Conservation (phyloP, 345 rosid genomes). For the Eucalyptus brandiana region DNA sequence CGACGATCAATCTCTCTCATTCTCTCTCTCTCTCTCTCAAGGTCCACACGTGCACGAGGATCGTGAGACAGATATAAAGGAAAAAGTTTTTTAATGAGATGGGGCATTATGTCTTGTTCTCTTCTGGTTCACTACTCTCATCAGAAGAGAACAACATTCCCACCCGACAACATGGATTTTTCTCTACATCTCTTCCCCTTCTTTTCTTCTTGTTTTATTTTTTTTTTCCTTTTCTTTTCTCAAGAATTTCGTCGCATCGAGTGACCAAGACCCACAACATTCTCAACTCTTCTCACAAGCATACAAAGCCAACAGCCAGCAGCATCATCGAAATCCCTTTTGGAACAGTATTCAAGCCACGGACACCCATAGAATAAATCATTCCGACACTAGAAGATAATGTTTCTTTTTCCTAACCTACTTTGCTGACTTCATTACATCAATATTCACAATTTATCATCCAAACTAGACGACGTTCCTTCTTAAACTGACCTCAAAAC, state of each 20-base stretch:
- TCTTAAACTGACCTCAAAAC: background rate
- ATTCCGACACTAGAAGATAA: background rate
- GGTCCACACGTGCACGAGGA: background rate
- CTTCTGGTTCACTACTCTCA: background rate
- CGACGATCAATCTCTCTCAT: background rate
- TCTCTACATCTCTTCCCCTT: background rate
- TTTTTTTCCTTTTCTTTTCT: accelerated
- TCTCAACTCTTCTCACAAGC: background rate
- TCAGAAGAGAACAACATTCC: background rate
- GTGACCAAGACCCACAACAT: background rate
- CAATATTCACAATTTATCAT: background rate
- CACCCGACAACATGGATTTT: background rate
- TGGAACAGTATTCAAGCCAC: background rate
- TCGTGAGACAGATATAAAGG: background rate
- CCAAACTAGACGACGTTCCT: background rate
- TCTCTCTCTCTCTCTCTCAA: background rate
- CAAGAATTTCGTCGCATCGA: background rate
- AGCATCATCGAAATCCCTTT: background rate
- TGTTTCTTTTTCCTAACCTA: background rate
- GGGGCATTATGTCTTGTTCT: background rate
- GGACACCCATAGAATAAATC: background rate
- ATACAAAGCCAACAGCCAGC: background rate
- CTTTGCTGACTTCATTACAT: background rate
- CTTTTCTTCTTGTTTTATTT: background rate
- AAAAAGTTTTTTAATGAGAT: background rate